Conservation (phyloP, 768 basidiomycete species). For the Xerocomus brunneocitrinus region DNA sequence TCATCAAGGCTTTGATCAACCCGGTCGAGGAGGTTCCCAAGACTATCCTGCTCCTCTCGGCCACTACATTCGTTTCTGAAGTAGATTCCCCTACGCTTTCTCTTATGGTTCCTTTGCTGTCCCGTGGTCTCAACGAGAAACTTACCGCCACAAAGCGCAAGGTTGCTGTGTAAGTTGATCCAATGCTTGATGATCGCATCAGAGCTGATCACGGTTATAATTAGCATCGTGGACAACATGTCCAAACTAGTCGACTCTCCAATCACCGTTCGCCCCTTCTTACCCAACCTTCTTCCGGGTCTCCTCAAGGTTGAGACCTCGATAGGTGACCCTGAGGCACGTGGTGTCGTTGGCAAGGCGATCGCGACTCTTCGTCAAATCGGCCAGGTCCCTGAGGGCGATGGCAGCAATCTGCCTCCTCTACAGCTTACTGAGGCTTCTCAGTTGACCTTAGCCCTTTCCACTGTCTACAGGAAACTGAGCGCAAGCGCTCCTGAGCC, state of each 20-base stretch:
- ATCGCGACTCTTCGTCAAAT: slow-evolving; percentile 95
- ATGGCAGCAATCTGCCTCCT: slow-evolving; percentile 90
- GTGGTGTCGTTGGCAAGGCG: slow-evolving; percentile 84
- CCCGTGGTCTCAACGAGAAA: slow-evolving; percentile 93
- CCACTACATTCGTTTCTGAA: slow-evolving; percentile 99
- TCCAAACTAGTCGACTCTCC: slow-evolving; percentile 94
- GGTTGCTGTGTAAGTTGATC: slow-evolving; percentile 81
- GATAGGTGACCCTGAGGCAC: slow-evolving; percentile 98
- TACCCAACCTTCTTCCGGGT: slow-evolving; percentile 92
- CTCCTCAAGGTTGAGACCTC: slow-evolving; percentile 92
- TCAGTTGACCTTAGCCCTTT: slow-evolving; percentile 60
- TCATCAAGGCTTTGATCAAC: slow-evolving; percentile 97
- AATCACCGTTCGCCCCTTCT: slow-evolving; percentile 92
- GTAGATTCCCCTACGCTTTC: slow-evolving; percentile 96
- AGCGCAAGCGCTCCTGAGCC: slow-evolving; percentile 54
- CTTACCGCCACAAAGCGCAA: slow-evolving; percentile 95
- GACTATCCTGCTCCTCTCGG: slow-evolving; percentile 91
- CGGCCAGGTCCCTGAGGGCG: slow-evolving; percentile 79
- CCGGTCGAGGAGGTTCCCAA: slow-evolving; percentile 98
- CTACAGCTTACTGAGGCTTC: slow-evolving; percentile 71
- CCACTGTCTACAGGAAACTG: slow-evolving; percentile 82
- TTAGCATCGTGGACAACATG: slow-evolving; percentile 96
- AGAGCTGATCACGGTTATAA: slow-evolving; percentile 17
- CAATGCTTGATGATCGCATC: slow-evolving; percentile 7
- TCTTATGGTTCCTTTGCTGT: slow-evolving; percentile 93